phyloP scores from a whole-genome alignment of 2,329 filamentous ascomycete genomes.

The Hyphodiscus sp. region DNA sequence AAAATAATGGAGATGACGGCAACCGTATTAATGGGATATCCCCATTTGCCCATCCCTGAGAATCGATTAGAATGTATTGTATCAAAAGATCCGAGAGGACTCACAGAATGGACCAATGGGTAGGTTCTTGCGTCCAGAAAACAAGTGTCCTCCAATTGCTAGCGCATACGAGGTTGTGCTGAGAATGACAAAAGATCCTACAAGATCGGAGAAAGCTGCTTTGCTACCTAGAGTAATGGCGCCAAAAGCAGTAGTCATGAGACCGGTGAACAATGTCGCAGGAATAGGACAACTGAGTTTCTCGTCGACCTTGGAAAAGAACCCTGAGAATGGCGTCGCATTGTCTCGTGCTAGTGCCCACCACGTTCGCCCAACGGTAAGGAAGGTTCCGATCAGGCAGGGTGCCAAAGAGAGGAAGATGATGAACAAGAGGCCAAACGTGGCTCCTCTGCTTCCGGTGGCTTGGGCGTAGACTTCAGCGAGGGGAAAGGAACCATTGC shows the following conservation, averaged over 20 bases:
- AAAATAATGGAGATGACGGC: slow-evolving; percentile 50
- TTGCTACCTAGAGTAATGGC: slow-evolving; percentile 57
- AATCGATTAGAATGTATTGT: too few relatives aligned
- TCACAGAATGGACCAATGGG: slow-evolving; percentile 48
- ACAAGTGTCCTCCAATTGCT: slow-evolving; percentile 50
- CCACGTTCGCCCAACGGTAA: slow-evolving; percentile 51
- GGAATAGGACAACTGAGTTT: slow-evolving; percentile 43
- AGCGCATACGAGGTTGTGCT: slow-evolving; percentile 51
- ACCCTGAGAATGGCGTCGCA: slow-evolving; percentile 44
- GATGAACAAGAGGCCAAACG: slow-evolving; percentile 45
- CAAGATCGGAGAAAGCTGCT: slow-evolving; percentile 59
- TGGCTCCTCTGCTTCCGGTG: slow-evolving; percentile 43
- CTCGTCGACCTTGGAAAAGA: slow-evolving; percentile 40
- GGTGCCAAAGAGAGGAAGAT: slow-evolving; percentile 44
- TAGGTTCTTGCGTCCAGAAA: slow-evolving; percentile 38
- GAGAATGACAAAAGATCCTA: slow-evolving; percentile 51
- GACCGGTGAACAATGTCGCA: slow-evolving; percentile 43
- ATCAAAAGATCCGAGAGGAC: background rate
- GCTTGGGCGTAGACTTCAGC: slow-evolving; percentile 58
- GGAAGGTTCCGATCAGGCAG: slow-evolving; percentile 48
- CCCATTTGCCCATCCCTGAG: slow-evolving; percentile 37
- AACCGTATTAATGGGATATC: slow-evolving; percentile 43
- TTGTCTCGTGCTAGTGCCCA: slow-evolving; percentile 54
- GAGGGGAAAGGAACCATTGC: slow-evolving; percentile 51
- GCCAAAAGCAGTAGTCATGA: slow-evolving; percentile 49